Evolutionary conservation across 495 filamentous ascomycete genomes (phyloP).

Genomic region (Penicillium riverlandense): DNA sequence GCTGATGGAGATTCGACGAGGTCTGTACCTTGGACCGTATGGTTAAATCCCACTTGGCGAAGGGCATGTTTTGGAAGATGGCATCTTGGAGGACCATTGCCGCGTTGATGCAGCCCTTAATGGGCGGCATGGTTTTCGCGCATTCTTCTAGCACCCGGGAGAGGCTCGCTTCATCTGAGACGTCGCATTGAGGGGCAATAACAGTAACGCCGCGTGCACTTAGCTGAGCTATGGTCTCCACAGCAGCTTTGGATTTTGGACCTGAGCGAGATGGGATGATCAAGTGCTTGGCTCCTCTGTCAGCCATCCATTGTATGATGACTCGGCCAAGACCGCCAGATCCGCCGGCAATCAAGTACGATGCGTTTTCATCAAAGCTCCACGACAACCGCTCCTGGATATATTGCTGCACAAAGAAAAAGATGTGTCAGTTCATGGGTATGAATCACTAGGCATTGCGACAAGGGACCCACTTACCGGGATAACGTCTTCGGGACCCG

Average conservation of each 20-base stretch:
- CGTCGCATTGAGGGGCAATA: slow-evolving; percentile 3
- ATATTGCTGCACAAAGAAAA: background rate
- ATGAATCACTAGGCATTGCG: background rate
- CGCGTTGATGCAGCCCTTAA: slow-evolving; percentile 12
- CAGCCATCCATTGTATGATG: slow-evolving; percentile 48
- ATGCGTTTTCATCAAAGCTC: background rate
- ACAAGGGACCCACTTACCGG: background rate
- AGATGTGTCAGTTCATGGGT: background rate
- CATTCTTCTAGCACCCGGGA: background rate
- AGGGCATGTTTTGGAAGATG: slow-evolving; percentile 31
- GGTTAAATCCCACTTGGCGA: slow-evolving; percentile 20
- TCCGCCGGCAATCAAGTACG: slow-evolving; percentile 33
- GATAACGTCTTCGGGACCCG: background rate
- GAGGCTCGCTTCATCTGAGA: background rate
- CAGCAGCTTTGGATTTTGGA: background rate
- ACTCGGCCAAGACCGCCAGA: slow-evolving; percentile 51
- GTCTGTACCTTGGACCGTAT: slow-evolving; percentile 31
- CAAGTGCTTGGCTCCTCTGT: slow-evolving; percentile 44
- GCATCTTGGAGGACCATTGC: slow-evolving; percentile 26
- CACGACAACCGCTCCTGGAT: background rate
- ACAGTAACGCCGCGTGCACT: slow-evolving; percentile 5
- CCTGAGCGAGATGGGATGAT: slow-evolving; percentile 29
- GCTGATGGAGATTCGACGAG: slow-evolving; percentile 44
- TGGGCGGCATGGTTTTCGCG: background rate
- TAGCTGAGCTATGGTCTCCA: slow-evolving; percentile 26